phyloP scores from a whole-genome alignment of 2,329 filamentous ascomycete species.

The Cladobotryum mycophilum region DNA sequence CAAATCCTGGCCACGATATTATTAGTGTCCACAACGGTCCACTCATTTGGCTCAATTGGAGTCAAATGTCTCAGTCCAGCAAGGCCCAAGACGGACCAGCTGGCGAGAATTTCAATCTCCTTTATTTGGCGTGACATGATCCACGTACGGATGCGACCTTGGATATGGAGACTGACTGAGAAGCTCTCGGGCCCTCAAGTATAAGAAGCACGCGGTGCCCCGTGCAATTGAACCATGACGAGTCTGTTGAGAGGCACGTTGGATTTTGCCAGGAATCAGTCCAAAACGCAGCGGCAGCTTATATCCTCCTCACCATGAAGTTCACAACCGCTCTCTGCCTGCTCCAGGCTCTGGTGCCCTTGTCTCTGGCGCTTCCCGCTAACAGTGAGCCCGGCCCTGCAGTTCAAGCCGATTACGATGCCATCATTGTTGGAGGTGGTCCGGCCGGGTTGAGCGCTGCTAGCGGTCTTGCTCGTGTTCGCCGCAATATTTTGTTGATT shows the following conservation, averaged over 20 bases:
- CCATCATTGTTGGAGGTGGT: constrained; percentile 52
- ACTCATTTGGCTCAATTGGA: too few species aligned
- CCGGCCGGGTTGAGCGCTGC: constrained; percentile 48
- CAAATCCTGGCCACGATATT: too few species aligned
- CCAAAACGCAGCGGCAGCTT: not conserved
- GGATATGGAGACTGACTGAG: too few species aligned
- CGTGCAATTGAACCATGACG: not conserved
- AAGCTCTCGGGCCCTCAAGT: not conserved
- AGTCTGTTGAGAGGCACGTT: not conserved
- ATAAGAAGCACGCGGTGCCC: not conserved
- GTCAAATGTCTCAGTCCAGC: too few species aligned
- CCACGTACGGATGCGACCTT: too few species aligned
- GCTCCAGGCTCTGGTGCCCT: not conserved
- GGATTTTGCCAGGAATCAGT: not conserved
- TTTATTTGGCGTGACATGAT: too few species aligned
- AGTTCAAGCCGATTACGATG: constrained; percentile 38
- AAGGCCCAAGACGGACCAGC: too few species aligned
- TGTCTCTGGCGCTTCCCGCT: not conserved
- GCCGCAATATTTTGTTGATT: constrained; percentile 47
- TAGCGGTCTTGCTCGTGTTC: constrained; percentile 54
- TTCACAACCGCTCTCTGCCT: not conserved
- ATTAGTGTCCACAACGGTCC: too few species aligned
- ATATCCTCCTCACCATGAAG: constrained; percentile 3
- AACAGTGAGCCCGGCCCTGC: not conserved
- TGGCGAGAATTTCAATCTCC: too few species aligned